Percentiles rank a stretch among this genome's conserved stretches.
Evolutionary conservation across 23 red algal genomes (phyloP).

Genomic region (Cyanidium caldarium): DNA sequence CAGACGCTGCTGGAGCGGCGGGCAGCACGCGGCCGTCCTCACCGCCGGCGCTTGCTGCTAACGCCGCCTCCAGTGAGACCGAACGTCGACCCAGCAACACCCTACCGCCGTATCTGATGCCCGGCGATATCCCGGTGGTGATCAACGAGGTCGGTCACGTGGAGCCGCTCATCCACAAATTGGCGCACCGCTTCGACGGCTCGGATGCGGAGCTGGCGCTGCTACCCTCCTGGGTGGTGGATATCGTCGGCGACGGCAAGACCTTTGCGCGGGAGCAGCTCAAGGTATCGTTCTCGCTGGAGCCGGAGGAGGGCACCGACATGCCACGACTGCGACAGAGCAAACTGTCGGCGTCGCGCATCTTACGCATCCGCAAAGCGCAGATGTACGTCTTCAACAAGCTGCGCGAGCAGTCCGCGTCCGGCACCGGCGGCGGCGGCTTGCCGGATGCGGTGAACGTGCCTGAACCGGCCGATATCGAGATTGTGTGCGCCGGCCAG

Average conservation of each 20-base stretch:
- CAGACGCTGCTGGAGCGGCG: not conserved
- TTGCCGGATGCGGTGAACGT: not conserved
- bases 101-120: conserved; percentile 46
- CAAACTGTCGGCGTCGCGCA: conserved; percentile 56
- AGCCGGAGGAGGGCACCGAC: conserved; percentile 39
- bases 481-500: conserved; percentile 74
- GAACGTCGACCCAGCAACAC: not conserved
- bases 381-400: conserved; percentile 51
- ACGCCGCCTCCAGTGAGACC: conserved; percentile 1
- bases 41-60: no score
- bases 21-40: not conserved
- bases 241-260: conserved; percentile 47
- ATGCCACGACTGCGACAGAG: conserved; percentile 37
- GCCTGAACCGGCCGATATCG: conserved; percentile 33
- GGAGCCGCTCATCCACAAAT: conserved; percentile 35
- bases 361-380: conserved; percentile 67
- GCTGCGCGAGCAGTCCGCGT: conserved; percentile 20
- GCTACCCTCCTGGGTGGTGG: conserved; percentile 69
- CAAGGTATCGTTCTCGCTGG: conserved; percentile 63
- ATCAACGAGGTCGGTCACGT: conserved; percentile 56
- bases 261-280: conserved; percentile 32
- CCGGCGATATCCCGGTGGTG: conserved; percentile 50
- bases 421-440: not conserved
- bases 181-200: conserved; percentile 28
- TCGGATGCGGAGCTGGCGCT: conserved; percentile 32